Base-by-base conservation (phyloP, 352 stramenopile species). In the Pythium apleroticum region DNA sequence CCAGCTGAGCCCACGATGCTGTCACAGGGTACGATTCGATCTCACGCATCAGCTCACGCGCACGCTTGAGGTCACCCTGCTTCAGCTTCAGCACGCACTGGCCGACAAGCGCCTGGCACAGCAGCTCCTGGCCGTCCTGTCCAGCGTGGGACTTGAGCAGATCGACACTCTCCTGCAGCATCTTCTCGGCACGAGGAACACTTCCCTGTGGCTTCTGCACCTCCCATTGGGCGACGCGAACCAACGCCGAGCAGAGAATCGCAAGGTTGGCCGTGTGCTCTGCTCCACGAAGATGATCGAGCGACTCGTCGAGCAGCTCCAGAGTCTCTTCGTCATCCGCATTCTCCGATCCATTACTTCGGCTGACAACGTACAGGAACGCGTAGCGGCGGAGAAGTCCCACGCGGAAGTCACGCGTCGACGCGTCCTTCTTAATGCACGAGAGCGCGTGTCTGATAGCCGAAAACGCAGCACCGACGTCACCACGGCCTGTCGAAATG, bases 1-100 rank as follows among this genome's bases (percentile, higher is more conserved):
- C 59, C 46, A 90, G 49, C 30, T 90, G 69, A 17, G 69, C 68
- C 52, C 69, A 75, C 20, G 60, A 60, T 22, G 67, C 49, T 27
- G 68, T 65, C 31, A 70, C 60, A 5, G 72, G 62, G 22, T 88
- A 56, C 3, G 67, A 28, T 39, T 86, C 75, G 17, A 89, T 79
- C 45, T 83, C 73, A 25, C 69, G 41, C 63, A 88, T 78, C 25
- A 82, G 45, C 46, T 71, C 33, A 2, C 57, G 45, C 3, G 81
- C 81, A 24, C 74, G 49, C 0, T 43, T 61, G 15, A 74, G 54
- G 45, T 82, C 74, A 6, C 71, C 68, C 27, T 77, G 61, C 53
- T 75, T 79, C n/a, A 90, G 71, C 20, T 81, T 64, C 9, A 90
- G 67, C 35, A 90, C 76, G 24, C 79, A 90, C 27, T 86, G 66